Evolutionary conservation across 164 flowering plant species (phyloP).

Genomic region (Echeveria elegans): DNA sequence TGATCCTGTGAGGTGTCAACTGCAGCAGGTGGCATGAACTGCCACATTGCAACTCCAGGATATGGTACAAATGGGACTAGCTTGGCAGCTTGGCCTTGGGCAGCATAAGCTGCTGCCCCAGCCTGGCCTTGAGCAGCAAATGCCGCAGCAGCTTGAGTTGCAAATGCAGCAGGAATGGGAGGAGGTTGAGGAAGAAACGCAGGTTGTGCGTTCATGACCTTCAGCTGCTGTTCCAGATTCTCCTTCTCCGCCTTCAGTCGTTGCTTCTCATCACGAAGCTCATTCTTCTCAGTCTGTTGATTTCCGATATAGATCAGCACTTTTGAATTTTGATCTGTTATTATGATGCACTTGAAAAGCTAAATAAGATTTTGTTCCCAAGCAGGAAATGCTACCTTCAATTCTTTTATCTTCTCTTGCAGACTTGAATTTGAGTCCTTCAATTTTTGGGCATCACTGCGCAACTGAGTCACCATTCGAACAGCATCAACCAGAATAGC

Average conservation of each 20-base stretch:
- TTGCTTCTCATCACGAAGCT: conserved; percentile 89
- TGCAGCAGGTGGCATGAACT: neutral
- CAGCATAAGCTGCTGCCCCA: conserved; percentile 24
- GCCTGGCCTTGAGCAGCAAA: conserved; percentile 33
- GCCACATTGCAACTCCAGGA: conserved; percentile 31
- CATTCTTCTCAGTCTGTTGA: conserved; percentile 72
- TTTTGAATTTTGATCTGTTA: neutral
- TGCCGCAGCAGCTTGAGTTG: conserved; percentile 11
- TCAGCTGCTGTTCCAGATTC: conserved; percentile 71
- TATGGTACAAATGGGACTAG: conserved; percentile 29
- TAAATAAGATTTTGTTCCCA: neutral
- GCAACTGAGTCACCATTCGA: conserved; percentile 42
- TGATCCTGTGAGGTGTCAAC: neutral
- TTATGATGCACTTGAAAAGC: conserved; percentile 9
- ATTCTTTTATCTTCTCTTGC: conserved; percentile 78
- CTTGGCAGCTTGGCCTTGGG: conserved; percentile 66
- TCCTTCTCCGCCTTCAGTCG: conserved; percentile 80
- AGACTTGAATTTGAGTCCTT: conserved; percentile 71
- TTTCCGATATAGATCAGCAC: neutral
- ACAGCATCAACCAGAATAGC: conserved; percentile 18
- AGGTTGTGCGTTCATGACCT: conserved; percentile 49
- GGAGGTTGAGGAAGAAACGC: conserved; percentile 54
- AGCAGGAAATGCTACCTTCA: conserved; percentile 41
- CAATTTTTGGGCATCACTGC: conserved; percentile 73
- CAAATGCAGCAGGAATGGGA: conserved; percentile 54